These are phyloP conservation scores for Trichoderma sp. DNA, from an alignment of 2,329 filamentous ascomycete species.

Conservation along the genomic window DNA sequence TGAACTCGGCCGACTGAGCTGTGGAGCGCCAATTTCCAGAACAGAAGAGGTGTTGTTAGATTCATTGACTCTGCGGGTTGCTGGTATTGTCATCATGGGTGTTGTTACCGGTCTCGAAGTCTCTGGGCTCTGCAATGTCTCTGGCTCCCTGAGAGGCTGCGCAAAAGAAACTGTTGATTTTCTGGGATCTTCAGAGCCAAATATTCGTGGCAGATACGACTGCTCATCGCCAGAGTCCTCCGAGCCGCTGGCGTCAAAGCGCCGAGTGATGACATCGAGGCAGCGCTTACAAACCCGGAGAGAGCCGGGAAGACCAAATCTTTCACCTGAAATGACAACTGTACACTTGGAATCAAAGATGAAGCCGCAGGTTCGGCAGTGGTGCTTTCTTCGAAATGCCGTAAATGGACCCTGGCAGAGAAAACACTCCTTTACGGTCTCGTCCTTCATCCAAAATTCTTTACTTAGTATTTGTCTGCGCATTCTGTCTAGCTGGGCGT, in stretches of 20 bases:
- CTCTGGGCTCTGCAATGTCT: slow-evolving; percentile 47
- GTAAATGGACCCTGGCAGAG: slow-evolving; percentile 87
- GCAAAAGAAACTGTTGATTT: slow-evolving; percentile 37
- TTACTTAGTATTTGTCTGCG: slow-evolving; percentile 86
- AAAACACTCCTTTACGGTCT: slow-evolving; percentile 97
- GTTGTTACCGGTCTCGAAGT: slow-evolving; percentile 60
- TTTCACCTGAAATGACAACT: slow-evolving; percentile 80
- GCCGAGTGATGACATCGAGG: slow-evolving; percentile 84
- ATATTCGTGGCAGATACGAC: slow-evolving; percentile 65
- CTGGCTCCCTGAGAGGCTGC: slow-evolving; percentile 43
- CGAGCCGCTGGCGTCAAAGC: slow-evolving; percentile 82
- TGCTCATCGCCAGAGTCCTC: slow-evolving; percentile 84
- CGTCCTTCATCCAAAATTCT: slow-evolving; percentile 99
- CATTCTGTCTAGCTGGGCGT: slow-evolving; percentile 67
- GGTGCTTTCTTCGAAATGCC: slow-evolving; percentile 93
- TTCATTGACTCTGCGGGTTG: slow-evolving; percentile 66
- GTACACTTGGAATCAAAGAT: slow-evolving; percentile 98
- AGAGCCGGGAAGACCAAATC: slow-evolving; percentile 82
- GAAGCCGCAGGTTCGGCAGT: slow-evolving; percentile 94
- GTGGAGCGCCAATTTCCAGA: slow-evolving; percentile 83
- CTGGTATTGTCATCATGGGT: slow-evolving; percentile 71
- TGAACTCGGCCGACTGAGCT: slow-evolving; percentile 87
- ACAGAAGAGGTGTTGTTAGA: slow-evolving; percentile 86
- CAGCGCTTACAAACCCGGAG: slow-evolving; percentile 92
- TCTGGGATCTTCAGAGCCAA: slow-evolving; percentile 56